Conservation (phyloP, 805 yeast species). For the Jamesozyma hellenica region DNA sequence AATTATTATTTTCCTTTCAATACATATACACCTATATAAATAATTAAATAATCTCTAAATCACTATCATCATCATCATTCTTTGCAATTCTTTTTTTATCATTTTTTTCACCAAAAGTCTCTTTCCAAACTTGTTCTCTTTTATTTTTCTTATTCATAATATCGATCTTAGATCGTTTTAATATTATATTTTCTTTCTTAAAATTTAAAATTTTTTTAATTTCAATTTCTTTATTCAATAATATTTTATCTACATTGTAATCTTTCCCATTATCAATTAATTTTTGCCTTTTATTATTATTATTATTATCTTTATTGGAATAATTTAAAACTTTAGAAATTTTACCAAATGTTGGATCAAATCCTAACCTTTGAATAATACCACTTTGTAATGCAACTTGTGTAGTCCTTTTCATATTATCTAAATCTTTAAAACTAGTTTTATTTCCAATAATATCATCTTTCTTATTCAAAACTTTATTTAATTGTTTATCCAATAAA, state of each 20-base stretch:
- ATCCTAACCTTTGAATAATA: conserved; percentile 37
- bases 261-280: background rate
- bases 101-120: conserved; percentile 18
- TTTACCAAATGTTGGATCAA: conserved; percentile 39
- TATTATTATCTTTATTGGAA: background rate
- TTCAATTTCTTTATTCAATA: conserved; percentile 3
- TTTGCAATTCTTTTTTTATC: background rate
- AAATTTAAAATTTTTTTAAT: conserved; percentile 25
- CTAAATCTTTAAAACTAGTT: conserved; percentile 15
- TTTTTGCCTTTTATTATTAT: background rate
- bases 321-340: conserved; percentile 12
- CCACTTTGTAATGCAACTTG: conserved; percentile 34
- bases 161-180: conserved; percentile 28
- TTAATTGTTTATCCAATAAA: conserved; percentile 25
- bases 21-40: background rate
- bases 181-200: conserved; percentile 28
- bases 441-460: conserved; percentile 10
- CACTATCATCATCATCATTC: conserved; percentile 19
- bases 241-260: background rate
- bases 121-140: conserved; percentile 24
- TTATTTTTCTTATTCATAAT: conserved; percentile 19
- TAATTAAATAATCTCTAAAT: conserved; percentile 24
- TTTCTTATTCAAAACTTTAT: conserved; percentile 7
- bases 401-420: conserved; percentile 22
- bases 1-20: background rate